Evolutionary conservation across 306 rosid genomes (phyloP), one percentile per base, ranked within the genome.

Genomic region (Rosa multiflora): DNA sequence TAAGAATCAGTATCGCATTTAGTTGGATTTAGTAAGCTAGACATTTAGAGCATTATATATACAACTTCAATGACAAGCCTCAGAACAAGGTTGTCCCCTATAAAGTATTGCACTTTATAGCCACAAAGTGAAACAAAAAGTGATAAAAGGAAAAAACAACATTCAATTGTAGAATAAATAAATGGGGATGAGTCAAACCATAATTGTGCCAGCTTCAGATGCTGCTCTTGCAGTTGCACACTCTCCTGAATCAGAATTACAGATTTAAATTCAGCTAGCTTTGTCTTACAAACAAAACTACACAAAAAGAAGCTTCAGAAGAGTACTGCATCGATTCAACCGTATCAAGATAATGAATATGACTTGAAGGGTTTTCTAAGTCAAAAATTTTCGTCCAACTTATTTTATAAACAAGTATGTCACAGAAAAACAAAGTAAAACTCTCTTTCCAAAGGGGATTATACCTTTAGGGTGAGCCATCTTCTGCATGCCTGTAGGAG

Each of bases 401-500:
- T 73, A 52, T 23, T 8, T 1, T 5, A 10, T 21, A 23, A 18
- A 51, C 17, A 35, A 72, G 61, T 29, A 51, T 35, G 37, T 44
- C 35, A 52, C 29, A 70, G 62, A 8, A 42, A 79, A 39, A 13
- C 63, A 15, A 20, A 32, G 11, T 26, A 49, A 32, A 39, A 6
- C 12, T 9, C 70, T 37, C 71, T 37, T 39, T 20, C 26, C 8
- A 64, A 42, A 10, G 20, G 66, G 18, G 44, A 20, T 26, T 63
- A 42, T 63, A 58, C 98, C 98, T 67, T 92, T 92, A 67, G 97
- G 97, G 67, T 94, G 98, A 83, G 98, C 97, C 97, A 94, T 89
- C 87, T 94, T 94, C 82, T 92, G 97, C 94, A 94, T 88, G 81
- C 94, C 97, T 49, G 97, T 92, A 0, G 98, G 98, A 77, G 98